Percentiles rank a stretch among this genome's conserved stretches.
phyloP scores from a whole-genome alignment of 1,284 basidiomycete genomes.

The Golubevia pallescens region DNA sequence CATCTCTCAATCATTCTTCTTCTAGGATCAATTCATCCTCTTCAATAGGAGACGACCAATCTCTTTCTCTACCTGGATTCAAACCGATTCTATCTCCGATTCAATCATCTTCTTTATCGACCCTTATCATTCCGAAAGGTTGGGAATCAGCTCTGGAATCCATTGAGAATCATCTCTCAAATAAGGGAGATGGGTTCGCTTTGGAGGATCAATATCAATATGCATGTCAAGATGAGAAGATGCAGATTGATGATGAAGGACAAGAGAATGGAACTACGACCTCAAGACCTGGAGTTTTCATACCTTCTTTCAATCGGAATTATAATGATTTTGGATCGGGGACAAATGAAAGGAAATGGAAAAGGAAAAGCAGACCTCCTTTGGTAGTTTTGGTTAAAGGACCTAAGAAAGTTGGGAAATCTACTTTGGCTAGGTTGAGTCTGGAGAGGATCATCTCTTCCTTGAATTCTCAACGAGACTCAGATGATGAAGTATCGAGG shows the following conservation, averaged over 20 bases:
- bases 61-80: too few relatives aligned
- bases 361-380: constrained; percentile 23
- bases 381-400: constrained; percentile 75
- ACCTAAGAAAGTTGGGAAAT: constrained; percentile 86
- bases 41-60: too few relatives aligned
- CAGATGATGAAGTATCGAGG: background rate
- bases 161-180: background rate
- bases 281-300: constrained; percentile 38
- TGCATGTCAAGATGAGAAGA: background rate
- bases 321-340: constrained; percentile 7
- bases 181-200: background rate
- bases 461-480: background rate
- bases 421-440: constrained; percentile 78
- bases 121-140: background rate
- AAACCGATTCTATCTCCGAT: too few relatives aligned
- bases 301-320: constrained; percentile 69
- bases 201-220: background rate
- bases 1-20: background rate
- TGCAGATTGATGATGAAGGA: background rate
- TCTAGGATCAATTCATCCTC: background rate
- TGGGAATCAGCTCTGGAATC: background rate
- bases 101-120: too few relatives aligned
- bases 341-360: constrained; percentile 15
- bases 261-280: constrained; percentile 2
- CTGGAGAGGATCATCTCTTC: constrained; percentile 69